A percentile compares a stretch with the other conserved stretches of the same genome.
phyloP scores from a whole-genome alignment of 2,329 filamentous ascomycete species.

The Colletotrichum truncatum region DNA sequence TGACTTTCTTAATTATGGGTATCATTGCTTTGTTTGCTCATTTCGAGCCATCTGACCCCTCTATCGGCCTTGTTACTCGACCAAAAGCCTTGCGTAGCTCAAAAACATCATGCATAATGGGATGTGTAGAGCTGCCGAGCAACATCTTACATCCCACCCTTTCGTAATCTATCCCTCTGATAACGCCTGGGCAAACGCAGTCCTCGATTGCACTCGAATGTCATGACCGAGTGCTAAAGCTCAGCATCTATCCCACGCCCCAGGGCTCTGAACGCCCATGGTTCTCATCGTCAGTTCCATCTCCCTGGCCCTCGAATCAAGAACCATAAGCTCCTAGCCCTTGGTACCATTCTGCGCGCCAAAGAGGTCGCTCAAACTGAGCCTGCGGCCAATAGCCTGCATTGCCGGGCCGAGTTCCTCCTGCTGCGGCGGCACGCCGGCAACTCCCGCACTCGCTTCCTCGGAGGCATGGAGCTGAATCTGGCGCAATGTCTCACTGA shows the following conservation, averaged over 20 bases:
- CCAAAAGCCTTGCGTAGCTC: too few relatives aligned
- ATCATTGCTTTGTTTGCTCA: slow-evolving; percentile 13
- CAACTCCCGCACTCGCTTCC: not conserved
- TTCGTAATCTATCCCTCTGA: too few relatives aligned
- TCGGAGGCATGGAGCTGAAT: slow-evolving; percentile 27
- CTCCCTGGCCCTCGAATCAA: not conserved
- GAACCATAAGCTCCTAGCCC: slow-evolving; percentile 25
- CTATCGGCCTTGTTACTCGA: too few relatives aligned
- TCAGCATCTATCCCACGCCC: not conserved
- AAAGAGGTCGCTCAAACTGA: slow-evolving; percentile 58
- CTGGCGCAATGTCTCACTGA: slow-evolving; percentile 52
- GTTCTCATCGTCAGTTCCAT: not conserved
- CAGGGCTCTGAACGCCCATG: not conserved
- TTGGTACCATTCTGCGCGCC: slow-evolving; percentile 39
- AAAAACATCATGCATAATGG: too few relatives aligned
- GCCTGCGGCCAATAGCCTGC: slow-evolving; percentile 52
- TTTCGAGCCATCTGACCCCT: not conserved
- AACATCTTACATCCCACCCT: too few relatives aligned
- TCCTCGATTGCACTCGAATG: not conserved
- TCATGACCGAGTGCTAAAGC: too few relatives aligned
- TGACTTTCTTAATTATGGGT: slow-evolving; percentile 27
- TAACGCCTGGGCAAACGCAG: too few relatives aligned
- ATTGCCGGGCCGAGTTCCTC: slow-evolving; percentile 47
- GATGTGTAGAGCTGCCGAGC: too few relatives aligned
- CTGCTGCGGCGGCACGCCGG: slow-evolving; percentile 1